A percentile compares a stretch with the other conserved stretches of the same genome.
Evolutionary conservation across 495 filamentous ascomycete species (phyloP).

Genomic region (Parachaetomium inaequale): DNA sequence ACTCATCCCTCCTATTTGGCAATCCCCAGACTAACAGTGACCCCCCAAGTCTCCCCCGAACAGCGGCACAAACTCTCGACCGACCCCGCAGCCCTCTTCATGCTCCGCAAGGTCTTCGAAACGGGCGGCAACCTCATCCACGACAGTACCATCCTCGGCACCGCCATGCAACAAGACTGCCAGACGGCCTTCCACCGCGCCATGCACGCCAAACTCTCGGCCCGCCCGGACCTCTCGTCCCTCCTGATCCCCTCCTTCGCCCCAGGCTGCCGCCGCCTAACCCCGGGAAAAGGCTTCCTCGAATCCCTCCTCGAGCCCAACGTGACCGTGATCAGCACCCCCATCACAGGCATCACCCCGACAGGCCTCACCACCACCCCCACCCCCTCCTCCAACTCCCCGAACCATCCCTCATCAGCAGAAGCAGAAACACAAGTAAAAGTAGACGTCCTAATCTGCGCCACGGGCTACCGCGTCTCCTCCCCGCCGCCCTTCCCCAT

Average conservation of each 20-base stretch:
- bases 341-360: conserved; percentile 52
- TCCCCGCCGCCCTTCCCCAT: conserved; percentile 59
- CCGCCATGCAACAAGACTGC: conserved; percentile 30
- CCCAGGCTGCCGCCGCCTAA: conserved; percentile 67
- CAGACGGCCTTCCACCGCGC: conserved; percentile 24
- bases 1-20: conserved; percentile 12
- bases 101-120: conserved; percentile 43
- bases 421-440: neutral
- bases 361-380: conserved; percentile 49
- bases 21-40: neutral
- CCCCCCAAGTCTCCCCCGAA: conserved; percentile 33
- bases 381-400: conserved; percentile 41
- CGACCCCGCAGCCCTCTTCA: conserved; percentile 32
- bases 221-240: conserved; percentile 36
- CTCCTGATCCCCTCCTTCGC: conserved; percentile 56
- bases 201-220: conserved; percentile 36
- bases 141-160: conserved; percentile 34
- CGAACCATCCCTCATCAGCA: conserved; percentile 30
- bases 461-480: conserved; percentile 62
- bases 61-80: conserved; percentile 32
- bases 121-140: conserved; percentile 37
- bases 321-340: conserved; percentile 54
- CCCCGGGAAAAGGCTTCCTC: conserved; percentile 68
- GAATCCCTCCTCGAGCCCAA: conserved; percentile 62
- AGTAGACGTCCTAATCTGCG: conserved; percentile 59